A percentile compares a stretch with the other conserved stretches of the same genome.
phyloP scores from a whole-genome alignment of 2,329 filamentous ascomycete genomes.

The Penicillium janthinellum region DNA sequence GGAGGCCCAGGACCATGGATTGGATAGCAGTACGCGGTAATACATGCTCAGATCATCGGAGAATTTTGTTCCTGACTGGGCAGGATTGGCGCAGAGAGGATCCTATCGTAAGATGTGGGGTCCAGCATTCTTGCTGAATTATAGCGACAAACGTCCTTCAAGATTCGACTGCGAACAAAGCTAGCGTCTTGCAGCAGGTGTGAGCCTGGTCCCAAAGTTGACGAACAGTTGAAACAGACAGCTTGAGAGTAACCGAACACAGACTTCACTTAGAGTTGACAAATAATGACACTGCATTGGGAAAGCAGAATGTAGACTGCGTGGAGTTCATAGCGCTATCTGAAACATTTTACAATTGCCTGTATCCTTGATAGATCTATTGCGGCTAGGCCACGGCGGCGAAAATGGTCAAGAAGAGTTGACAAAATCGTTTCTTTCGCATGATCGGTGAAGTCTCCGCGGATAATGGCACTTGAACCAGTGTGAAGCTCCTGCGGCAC shows the following conservation, averaged over 20 bases:
- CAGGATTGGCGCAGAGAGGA: background rate
- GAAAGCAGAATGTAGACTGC: background rate
- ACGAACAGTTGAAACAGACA: background rate
- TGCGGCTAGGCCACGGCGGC: background rate
- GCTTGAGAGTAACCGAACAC: background rate
- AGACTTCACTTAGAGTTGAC: background rate
- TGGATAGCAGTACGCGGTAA: constrained; percentile 4
- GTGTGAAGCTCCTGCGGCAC: too few species aligned
- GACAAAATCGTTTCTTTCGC: too few species aligned
- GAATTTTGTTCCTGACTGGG: constrained; percentile 7
- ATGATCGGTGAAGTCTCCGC: too few species aligned
- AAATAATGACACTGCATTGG: background rate
- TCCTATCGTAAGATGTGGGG: background rate
- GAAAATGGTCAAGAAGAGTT: background rate
- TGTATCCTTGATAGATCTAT: background rate
- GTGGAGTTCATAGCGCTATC: background rate
- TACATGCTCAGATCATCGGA: background rate
- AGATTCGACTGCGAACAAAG: background rate
- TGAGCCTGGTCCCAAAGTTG: background rate
- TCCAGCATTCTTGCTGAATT: background rate
- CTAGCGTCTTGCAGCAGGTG: constrained; percentile 4
- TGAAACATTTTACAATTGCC: background rate
- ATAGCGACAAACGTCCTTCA: background rate
- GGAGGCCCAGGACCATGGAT: constrained; percentile 3
- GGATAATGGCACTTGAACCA: too few species aligned